Evolutionary conservation across 2,329 filamentous ascomycete genomes (phyloP), one percentile per base, ranked within the genome.

Genomic region (Talaromyces sp.): DNA sequence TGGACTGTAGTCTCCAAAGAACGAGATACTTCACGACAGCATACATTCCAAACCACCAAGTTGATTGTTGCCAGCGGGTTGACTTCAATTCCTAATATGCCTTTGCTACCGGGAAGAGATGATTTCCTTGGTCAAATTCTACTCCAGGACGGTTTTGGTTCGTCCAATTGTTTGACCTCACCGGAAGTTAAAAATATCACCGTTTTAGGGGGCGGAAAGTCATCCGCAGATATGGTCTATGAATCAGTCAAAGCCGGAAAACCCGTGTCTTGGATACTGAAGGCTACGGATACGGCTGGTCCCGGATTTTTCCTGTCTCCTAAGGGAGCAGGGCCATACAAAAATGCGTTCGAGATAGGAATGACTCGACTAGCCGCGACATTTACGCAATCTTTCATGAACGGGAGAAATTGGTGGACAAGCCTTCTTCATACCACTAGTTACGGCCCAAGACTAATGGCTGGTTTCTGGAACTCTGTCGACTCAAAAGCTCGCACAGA

Each of bases 331-430:
- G 61, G 61, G 8, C 52, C 52, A 25, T 63, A 63, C 39, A 63
- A 63, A 49, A 63, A 58, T 58, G 52, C 61, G 39, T 63, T 63
- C 57, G 61, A 63, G 61, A 63, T 63, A 63, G 61, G 61, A 10
- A 63, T 63, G 61, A 63, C 61, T 57, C 61, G 61, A 22, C 50
- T 63, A 22, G 61, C 61, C 37, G 61, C 25, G 57, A 63, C 50
- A 11, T 63, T 63, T 35, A 63, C 61, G n/a, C 61, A 50, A 47
- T 63, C 61, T 33, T 33, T 63, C 27, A 49, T 63, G 61, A 63
- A 63, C 37, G 61, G 61, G 27, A 63, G 25, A 49, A 63, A 57
- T 49, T 63, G 61, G 61, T 63, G 50, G 50, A 57, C 61, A 47
- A 49, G 61, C 33, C 25, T 63, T 13, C 61, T 50, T 58, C 61